Conservation (phyloP, 768 basidiomycete species). For the Pilatotrama ljubarskyi region DNA sequence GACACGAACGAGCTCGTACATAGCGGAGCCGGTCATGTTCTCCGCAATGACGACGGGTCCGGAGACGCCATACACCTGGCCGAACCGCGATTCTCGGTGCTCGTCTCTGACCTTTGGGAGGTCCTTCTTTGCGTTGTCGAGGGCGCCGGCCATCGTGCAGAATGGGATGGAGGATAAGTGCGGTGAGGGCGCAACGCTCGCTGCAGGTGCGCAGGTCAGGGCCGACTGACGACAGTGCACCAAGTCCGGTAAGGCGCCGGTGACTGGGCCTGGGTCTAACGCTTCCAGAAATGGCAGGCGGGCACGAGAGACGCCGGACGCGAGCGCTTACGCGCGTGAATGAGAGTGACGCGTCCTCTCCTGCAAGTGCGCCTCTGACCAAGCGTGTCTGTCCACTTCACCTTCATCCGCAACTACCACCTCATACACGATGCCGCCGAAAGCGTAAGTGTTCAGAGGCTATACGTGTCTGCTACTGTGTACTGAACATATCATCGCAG, state of each 20-base stretch:
- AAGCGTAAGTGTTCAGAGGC: slow-evolving; percentile 66
- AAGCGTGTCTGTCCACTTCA: slow-evolving; percentile 20
- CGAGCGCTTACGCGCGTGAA: slow-evolving; percentile 23
- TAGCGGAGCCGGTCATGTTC: slow-evolving; percentile 94
- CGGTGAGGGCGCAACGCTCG: slow-evolving; percentile 4
- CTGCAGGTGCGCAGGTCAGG: slow-evolving; percentile 5
- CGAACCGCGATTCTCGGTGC: slow-evolving; percentile 83
- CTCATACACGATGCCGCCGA: slow-evolving; percentile 75
- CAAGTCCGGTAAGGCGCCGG: slow-evolving; percentile 9
- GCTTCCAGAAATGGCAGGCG: neutral
- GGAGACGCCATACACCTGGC: slow-evolving; percentile 92
- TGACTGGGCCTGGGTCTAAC: slow-evolving; percentile 20
- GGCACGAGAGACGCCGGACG: neutral
- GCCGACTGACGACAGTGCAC: slow-evolving; percentile 22
- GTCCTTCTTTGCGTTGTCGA: slow-evolving; percentile 86
- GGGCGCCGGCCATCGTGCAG: slow-evolving; percentile 84
- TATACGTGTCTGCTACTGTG: neutral
- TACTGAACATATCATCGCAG: slow-evolving; percentile 40
- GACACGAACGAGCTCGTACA: slow-evolving; percentile 98
- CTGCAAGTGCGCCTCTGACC: slow-evolving; percentile 14
- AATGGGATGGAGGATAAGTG: slow-evolving; percentile 6
- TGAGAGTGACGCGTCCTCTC: slow-evolving; percentile 36
- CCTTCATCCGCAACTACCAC: slow-evolving; percentile 23
- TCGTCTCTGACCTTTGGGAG: slow-evolving; percentile 90
- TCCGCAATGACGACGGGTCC: slow-evolving; percentile 98